Conservation (phyloP, 208 protist species). For the Trypanosoma mega region DNA sequence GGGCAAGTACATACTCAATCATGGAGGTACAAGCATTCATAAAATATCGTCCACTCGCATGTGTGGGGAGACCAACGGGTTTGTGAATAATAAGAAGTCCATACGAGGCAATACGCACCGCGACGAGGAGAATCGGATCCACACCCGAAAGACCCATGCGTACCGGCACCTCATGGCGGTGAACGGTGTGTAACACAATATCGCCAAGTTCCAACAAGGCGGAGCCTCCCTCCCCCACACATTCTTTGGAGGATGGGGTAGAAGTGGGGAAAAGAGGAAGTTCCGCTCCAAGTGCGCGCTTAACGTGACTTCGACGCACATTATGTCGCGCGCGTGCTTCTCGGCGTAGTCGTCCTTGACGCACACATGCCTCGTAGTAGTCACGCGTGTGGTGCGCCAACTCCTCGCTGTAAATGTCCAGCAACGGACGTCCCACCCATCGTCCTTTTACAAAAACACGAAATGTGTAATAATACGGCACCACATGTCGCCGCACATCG, state of each 20-base stretch:
- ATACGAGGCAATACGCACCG: slow-evolving; percentile 55
- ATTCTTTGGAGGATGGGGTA: not conserved
- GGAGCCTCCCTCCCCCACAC: not conserved
- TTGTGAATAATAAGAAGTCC: slow-evolving; percentile 71
- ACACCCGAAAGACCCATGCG: slow-evolving; percentile 52
- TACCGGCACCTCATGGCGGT: slow-evolving; percentile 94
- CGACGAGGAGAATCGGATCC: slow-evolving; percentile 48
- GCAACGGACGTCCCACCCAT: slow-evolving; percentile 85
- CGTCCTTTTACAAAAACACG: slow-evolving; percentile 91
- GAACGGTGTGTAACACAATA: slow-evolving; percentile 85
- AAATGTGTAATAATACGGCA: slow-evolving; percentile 91
- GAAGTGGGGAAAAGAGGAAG: too few species aligned
- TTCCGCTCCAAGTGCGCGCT: slow-evolving; percentile 22
- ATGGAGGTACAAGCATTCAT: slow-evolving; percentile 91
- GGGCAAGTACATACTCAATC: slow-evolving; percentile 86
- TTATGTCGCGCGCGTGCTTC: slow-evolving; percentile 13
- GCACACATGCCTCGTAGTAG: slow-evolving; percentile 89
- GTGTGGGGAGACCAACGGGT: slow-evolving; percentile 78
- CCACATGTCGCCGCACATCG: slow-evolving; percentile 61
- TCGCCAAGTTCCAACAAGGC: slow-evolving; percentile 73
- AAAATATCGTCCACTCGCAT: slow-evolving; percentile 90
- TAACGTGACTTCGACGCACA: slow-evolving; percentile 22
- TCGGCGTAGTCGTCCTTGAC: slow-evolving; percentile 56
- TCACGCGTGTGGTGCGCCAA: slow-evolving; percentile 72
- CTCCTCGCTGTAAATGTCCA: slow-evolving; percentile 89